Evolutionary conservation across 441 rosid genomes (phyloP), one percentile per base, ranked within the genome.

Genomic region (Syzygium syzygioides): DNA sequence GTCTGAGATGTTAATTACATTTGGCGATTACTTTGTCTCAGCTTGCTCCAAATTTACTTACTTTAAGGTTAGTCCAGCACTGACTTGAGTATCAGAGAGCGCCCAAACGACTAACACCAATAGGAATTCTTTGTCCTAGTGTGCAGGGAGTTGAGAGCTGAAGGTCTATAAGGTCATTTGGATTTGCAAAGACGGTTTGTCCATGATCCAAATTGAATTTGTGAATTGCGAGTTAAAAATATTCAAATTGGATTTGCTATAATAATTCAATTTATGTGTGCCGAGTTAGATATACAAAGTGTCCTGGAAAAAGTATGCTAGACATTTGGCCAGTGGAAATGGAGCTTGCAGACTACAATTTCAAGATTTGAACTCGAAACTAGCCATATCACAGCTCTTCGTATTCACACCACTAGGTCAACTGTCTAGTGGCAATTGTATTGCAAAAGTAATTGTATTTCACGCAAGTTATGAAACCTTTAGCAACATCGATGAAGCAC

Each of bases 1-100:
- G 17, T 37, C 14, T 4, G 17, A 37, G 9, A 20, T 10, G 28
- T 59, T 26, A 71, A 37, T 71, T 71, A 37, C 80, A 71, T 5
- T 3, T 0, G 28, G 26, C 1, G 1, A 71, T 20, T 41, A 5
- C 3, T 37, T 19, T 19, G 50, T 68, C 79, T 34, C 0, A 11
- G 15, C 9, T 68, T 34, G 48, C 79, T 68, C 48, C 45, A 34
- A 68, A 68, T 68, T 4, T 19, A 68, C 11, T 7, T 30, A 10
- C 79, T 19, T 34, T 23, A 34, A 34, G 48, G 20, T 68, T 10
- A 10, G 48, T 25, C 10, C 20, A 68, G 48, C 79, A 68, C 2
- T 18, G 79, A 34, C 79, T 10, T 18, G 19, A 34, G 48, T 18
- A 18, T 68, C 2, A 14, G 12, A 34, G 79, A 68, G 79, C 34